These are phyloP conservation scores for Rhizophora mangle DNA, from an alignment of 345 rosid species.

Conservation along the genomic window DNA sequence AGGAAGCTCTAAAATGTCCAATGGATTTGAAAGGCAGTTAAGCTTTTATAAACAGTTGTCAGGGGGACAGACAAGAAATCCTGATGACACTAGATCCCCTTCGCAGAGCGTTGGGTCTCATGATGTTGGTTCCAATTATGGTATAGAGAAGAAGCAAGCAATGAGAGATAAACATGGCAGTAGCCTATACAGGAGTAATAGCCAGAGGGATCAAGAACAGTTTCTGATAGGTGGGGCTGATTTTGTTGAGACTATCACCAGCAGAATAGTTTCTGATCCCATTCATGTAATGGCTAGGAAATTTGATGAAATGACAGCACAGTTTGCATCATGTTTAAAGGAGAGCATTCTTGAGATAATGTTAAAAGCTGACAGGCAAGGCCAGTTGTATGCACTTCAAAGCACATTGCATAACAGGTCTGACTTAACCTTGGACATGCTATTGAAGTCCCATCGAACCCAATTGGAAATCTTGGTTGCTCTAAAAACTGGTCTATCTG, in stretches of 20 bases:
- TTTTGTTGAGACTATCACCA: conserved; percentile 59
- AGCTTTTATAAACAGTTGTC: conserved; percentile 54
- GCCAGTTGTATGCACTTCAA: conserved; percentile 46
- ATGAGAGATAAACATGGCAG: conserved; percentile 52
- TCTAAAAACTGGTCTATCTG: conserved; percentile 61
- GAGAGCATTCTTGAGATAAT: conserved; percentile 72
- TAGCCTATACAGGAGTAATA: conserved; percentile 53
- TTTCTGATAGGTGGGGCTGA: conserved; percentile 60
- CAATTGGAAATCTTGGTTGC: conserved; percentile 90
- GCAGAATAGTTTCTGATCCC: conserved; percentile 71
- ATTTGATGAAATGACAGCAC: conserved; percentile 72
- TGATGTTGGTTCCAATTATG: conserved; percentile 55
- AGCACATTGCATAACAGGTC: conserved; percentile 58
- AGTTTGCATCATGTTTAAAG: conserved; percentile 56
- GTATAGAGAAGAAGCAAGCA: conserved; percentile 60
- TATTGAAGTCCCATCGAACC: conserved; percentile 58
- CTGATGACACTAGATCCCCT: conserved; percentile 57
- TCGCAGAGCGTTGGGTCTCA: conserved; percentile 63
- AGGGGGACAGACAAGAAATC: conserved; percentile 28
- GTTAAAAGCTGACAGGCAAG: conserved; percentile 60
- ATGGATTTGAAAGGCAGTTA: conserved; percentile 64
- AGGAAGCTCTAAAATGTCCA: conserved; percentile 51
- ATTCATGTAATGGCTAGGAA: conserved; percentile 67
- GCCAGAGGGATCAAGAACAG: conserved; percentile 55
- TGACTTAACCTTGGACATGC: conserved; percentile 58